Evolutionary conservation across 495 filamentous ascomycete species (phyloP).

Genomic region (Aspergillus nanangensis): DNA sequence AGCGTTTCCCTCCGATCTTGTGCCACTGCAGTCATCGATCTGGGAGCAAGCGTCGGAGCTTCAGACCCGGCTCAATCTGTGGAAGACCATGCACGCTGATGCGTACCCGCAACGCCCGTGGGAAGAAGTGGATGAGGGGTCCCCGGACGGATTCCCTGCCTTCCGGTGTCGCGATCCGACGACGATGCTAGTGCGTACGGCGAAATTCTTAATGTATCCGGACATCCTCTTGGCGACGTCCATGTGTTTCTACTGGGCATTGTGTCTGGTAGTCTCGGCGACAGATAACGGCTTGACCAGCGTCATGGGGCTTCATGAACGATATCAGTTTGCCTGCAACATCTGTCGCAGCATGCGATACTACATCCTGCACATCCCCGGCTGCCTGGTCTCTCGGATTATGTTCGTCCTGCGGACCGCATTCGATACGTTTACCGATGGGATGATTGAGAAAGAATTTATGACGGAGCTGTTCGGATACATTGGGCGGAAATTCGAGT

Average conservation of each 20-base stretch:
- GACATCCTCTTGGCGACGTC: constrained; percentile 18
- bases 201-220: constrained; percentile 14
- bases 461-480: constrained; percentile 15
- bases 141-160: constrained; percentile 10
- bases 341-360: constrained; percentile 27
- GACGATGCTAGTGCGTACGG: constrained; percentile 8
- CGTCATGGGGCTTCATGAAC: constrained; percentile 16
- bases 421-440: constrained; percentile 19
- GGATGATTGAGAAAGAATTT: constrained; percentile 22
- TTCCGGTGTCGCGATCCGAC: constrained; percentile 16
- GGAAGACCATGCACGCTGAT: constrained; percentile 14
- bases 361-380: constrained; percentile 19
- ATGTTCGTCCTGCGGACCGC: constrained; percentile 24
- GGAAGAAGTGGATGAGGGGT: constrained; percentile 7
- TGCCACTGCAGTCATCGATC: constrained; percentile 11
- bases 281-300: constrained; percentile 15
- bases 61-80: constrained; percentile 15
- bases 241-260: constrained; percentile 21
- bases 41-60: constrained; percentile 17
- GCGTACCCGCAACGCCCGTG: constrained; percentile 12
- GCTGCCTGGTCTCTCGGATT: constrained; percentile 21
- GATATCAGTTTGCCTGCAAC: constrained; percentile 22
- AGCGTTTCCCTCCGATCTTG: constrained; percentile 7
- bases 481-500: constrained; percentile 17
- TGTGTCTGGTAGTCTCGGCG: constrained; percentile 17